A percentile compares a stretch with the other conserved stretches of the same genome.
phyloP scores from a whole-genome alignment of 306 rosid genomes.

The Ziziphus jujuba region DNA sequence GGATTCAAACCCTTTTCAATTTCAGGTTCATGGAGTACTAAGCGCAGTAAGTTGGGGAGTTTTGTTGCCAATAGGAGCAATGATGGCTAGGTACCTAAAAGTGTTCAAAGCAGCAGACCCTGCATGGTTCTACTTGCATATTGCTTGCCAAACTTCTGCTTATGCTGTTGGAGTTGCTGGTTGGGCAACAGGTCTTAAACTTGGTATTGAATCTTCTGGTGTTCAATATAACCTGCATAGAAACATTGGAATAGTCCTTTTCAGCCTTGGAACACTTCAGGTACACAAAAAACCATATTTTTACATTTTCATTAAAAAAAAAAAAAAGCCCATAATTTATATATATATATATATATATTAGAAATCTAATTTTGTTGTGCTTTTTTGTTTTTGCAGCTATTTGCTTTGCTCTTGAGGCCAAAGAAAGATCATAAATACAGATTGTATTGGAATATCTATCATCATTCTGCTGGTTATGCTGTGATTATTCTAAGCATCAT shows the following conservation, averaged over 20 bases:
- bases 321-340: neutral
- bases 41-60: constrained; percentile 80
- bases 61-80: constrained; percentile 70
- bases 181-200: constrained; percentile 95
- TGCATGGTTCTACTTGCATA: constrained; percentile 94
- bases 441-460: constrained; percentile 81
- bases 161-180: constrained; percentile 89
- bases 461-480: constrained; percentile 58
- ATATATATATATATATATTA: neutral
- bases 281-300: constrained; percentile 22
- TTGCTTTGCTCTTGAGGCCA: constrained; percentile 92
- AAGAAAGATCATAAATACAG: constrained; percentile 87
- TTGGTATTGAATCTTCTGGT: constrained; percentile 68
- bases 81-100: constrained; percentile 77
- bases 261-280: constrained; percentile 91
- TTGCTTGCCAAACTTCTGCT: constrained; percentile 80
- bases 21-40: constrained; percentile 72
- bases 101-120: constrained; percentile 87
- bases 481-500: constrained; percentile 62
- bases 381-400: constrained; percentile 44
- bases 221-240: constrained; percentile 45
- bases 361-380: neutral
- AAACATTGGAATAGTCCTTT: constrained; percentile 68
- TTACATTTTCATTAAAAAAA: neutral
- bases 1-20: neutral